Percentiles rank a stretch among this genome's conserved stretches.
Evolutionary conservation across 768 basidiomycete genomes (phyloP).

Genomic region (Strobilomyces echinocephalus): DNA sequence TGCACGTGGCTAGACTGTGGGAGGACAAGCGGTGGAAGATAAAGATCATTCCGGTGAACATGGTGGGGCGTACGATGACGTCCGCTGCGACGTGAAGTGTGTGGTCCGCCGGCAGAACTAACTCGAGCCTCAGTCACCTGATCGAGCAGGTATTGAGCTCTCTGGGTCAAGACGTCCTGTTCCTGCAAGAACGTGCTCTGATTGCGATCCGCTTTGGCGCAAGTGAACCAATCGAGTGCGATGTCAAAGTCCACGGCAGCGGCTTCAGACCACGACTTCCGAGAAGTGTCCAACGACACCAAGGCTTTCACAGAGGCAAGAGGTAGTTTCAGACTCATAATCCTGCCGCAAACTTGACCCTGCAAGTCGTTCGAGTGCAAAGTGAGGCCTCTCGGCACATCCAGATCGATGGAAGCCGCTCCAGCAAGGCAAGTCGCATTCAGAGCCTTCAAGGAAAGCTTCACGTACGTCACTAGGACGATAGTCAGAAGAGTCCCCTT

Average conservation of each 20-base stretch:
- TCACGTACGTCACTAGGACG: conserved; percentile 75
- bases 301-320: conserved; percentile 47
- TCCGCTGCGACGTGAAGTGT: neutral
- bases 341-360: conserved; percentile 59
- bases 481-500: conserved; percentile 5
- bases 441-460: conserved; percentile 51
- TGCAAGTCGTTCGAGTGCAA: conserved; percentile 75
- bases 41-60: conserved; percentile 47
- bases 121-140: conserved; percentile 20
- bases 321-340: conserved; percentile 58
- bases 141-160: conserved; percentile 53
- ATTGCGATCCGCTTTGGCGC: conserved; percentile 48
- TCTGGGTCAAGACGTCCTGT: conserved; percentile 67
- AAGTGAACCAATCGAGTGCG: conserved; percentile 64
- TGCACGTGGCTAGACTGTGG: conserved; percentile 20
- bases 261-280: conserved; percentile 63
- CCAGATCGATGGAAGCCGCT: conserved; percentile 49
- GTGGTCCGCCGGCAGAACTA: neutral
- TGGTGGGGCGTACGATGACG: conserved; percentile 10
- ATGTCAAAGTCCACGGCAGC: conserved; percentile 48
- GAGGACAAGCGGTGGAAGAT: conserved; percentile 38
- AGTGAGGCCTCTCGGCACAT: conserved; percentile 54
- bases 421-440: conserved; percentile 55
- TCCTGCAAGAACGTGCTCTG: conserved; percentile 65
- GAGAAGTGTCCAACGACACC: conserved; percentile 35